Base-by-base conservation (phyloP, 2,329 filamentous ascomycete species). In the Calonectria ilicicola region DNA sequence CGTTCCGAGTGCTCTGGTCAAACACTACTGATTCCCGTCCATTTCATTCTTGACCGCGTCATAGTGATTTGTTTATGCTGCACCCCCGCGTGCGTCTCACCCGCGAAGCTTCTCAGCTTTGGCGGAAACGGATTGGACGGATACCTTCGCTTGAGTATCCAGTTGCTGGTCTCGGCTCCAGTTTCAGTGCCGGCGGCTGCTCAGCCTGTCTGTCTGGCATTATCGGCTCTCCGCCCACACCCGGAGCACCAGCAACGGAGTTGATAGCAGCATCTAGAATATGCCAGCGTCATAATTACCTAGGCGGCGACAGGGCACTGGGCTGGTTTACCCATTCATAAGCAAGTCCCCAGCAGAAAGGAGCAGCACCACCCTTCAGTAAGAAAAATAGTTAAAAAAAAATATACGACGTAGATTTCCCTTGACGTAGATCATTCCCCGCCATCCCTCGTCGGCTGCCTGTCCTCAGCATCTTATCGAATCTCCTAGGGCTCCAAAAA, bases 1-100 rank as follows among this genome's bases (percentile, higher is more conserved):
- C 67, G 73, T 70, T 29, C 70, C 74, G 65, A 75, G 42, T 72
- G 76, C 72, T 70, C 72, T 74, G 74, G 72, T 68, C 76, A 56
- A 56, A 56, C 58, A 38, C 32, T 27, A 29, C 26, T 27, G 29
- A 51, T 19, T 47, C 40, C 47, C 68, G 47, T 65, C 68, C 62
- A 26, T 53, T 38, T 38, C 62, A 42, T 49, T 49, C 29, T 32
- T 65, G 60, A 35, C 60, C 21, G 46, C 46, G 63, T 51, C 46
- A 40, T 65, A 40, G 63, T 58, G 27, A 35, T 32, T 49, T 49
- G 44, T 38, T 46, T 29, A 40, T 70, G 47, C 49, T 32, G 46
- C 1, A 29, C 51, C 42, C 51, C 68, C 23, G 68, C 49, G 29
- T 44, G 27, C 35, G 49, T 51, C 32, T 66, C 51, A 62, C 35